Base-by-base conservation (phyloP, 106 monocot genomes). In the Dioscorea dumetorum region DNA sequence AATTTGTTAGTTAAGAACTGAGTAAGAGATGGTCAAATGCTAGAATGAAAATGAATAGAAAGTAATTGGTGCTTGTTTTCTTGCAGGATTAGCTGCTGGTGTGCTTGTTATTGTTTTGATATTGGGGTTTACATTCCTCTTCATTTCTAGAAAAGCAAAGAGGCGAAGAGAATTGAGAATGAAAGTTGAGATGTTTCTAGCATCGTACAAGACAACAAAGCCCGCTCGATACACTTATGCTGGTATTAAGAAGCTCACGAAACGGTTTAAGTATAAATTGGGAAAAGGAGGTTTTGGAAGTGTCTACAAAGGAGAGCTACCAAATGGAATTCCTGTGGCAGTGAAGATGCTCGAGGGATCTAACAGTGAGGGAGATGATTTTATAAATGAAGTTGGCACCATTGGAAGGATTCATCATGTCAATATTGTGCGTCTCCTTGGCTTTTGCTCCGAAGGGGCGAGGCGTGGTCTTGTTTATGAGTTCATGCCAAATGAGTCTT, bases 301-400 rank as follows among this genome's bases (percentile, higher is more conserved):
- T 49, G 74, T 74, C 12, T 74, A 57, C 58, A 57, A 67, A 74
- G 74, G 74, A 12, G 48, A 48, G 58, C 57, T 67, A 0, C 66
- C 66, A 2, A 74, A 66, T 58, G 74, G 66, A 3, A 49, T 67
- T 48, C 74, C 74, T 7, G 50, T 75, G 11, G 74, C 67, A 0
- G 74, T 75, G 11, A 75, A 75, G 50, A 33, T 75, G 5, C 61
- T 75, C 1, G 50, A 53, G 24, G 41, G 22, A 3, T 32, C 49
- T 4, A 23, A 4, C 1, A 48, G 67, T 14, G 33, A 50, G n/a
- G 66, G 73, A 8, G 67, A 61, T 20, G 74, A 75, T 1, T 75
- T 75, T 24, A 51, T 75, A 24, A 75, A 75, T 48, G 74, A 75
- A 18, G 74, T 75, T 1, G 67, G 52, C 19, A 75, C 67, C 11